Base-by-base conservation (phyloP, 2,329 filamentous ascomycete species). In the Rutstroemia sp. region DNA sequence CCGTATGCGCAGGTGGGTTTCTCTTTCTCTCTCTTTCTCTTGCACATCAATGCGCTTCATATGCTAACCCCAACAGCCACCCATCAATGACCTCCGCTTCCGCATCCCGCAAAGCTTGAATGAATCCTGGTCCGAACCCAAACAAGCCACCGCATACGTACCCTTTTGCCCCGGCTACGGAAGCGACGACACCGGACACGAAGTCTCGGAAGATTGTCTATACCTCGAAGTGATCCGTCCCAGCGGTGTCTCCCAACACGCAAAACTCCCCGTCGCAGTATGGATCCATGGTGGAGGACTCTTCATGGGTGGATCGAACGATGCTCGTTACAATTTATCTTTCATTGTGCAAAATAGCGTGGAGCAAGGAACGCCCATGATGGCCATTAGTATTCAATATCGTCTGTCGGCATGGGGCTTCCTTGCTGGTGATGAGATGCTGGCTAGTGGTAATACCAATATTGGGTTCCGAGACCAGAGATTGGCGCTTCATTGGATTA, bases 241-340 rank as follows among this genome's bases (percentile, higher is more conserved):
- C 5, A 25, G 45, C 4, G 34, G 47, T 16, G 17, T 48, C 14
- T 4, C 34, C 8, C 6, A 51, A 42, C 9, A 25, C 23, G 10
- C 17, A 16, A 7, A n/a, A 4, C 38, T 70, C 79, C n/a, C 80
- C 75, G 75, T 83, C 3, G 73, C 72, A 9, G 73, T 81, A 0
- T 83, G 79, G 78, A 81, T 82, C 47, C 76, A 82, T 58, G 68
- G 74, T 46, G 75, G 75, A 40, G 75, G 73, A 7, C 75, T 74
- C 36, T 71, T 65, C 54, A 67, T 71, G 65, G 64, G 64, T 9
- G 64, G 63, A 3, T 42, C 58, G 0, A 45, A 55, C 17, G 63
- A 66, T 42, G 6, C 45, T 2, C 57, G 64, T 3, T 66, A 63
- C 38, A 65, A 66, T 46, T 46, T 63, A 1, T 59, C 54, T 12